Evolutionary conservation across 2,329 filamentous ascomycete genomes (phyloP), one percentile per base, ranked within the genome.

Genomic region (Cryphonectria naterciae): DNA sequence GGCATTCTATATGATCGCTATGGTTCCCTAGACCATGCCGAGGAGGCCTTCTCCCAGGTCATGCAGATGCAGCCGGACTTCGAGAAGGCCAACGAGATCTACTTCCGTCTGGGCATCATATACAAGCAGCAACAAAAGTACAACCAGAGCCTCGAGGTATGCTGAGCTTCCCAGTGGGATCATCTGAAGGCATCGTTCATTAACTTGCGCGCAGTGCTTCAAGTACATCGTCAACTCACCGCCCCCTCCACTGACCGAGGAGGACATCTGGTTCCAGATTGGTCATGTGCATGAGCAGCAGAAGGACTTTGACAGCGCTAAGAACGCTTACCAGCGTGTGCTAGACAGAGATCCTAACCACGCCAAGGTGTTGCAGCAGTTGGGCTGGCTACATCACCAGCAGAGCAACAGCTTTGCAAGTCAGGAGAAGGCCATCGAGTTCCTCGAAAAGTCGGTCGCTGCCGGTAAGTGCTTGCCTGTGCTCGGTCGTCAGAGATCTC

Each of bases 231-330:
- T 98, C 74, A 92, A 89, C 75, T 95, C 97, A 68, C 95, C 96
- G 39, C 96, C 96, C 3, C 91, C 93, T 4, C 96, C 96, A 2
- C 82, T 99, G 76, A 98, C 95, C 0, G 95, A 98, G 80, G 95
- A 98, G 81, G 96, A 99, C 77, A 99, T 99, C 72, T 98, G 95
- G 95, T 99, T 99, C 85, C 96, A 99, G 81, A 98, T 99, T 78
- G 96, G 96, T 37, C 96, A 99, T 80, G 96, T 99, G 65, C 95
- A 99, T 78, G 96, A 99, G 80, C 96, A 98, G 78, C 95, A 98
- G 81, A 98, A 98, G 86, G 96, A 99, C 78, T 98, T 97, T 78
- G 95, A 98, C 74, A 92, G 90, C 74, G 96, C 96, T 65, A 98
- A 98, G 85, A 87, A 89, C 67, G 96, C 96, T 10, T 99, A 99